A percentile compares a stretch with the other conserved stretches of the same genome.
Evolutionary conservation across 495 filamentous ascomycete species (phyloP).

Genomic region (Mycothermus thermophilus): DNA sequence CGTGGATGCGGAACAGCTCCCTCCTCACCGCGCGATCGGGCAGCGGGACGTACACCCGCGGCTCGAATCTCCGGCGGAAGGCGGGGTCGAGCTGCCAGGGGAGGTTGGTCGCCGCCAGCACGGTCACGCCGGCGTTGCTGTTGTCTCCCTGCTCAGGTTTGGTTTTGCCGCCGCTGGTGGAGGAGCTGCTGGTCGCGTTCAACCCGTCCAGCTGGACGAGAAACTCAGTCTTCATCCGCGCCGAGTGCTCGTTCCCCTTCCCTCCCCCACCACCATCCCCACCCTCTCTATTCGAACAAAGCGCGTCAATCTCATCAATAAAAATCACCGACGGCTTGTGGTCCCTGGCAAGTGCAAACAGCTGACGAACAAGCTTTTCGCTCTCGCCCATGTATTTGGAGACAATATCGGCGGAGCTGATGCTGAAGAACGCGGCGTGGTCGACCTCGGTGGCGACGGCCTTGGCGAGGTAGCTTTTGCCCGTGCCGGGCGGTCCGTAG

Average conservation of each 20-base stretch:
- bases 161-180: too few relatives aligned
- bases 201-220: conserved; percentile 98
- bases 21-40: conserved; percentile 71
- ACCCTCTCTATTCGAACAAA: conserved; percentile 71
- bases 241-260: conserved; percentile 80
- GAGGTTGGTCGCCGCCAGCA: conserved; percentile 92
- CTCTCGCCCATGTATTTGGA: conserved; percentile 96
- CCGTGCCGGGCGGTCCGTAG: conserved; percentile 86
- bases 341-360: conserved; percentile 88
- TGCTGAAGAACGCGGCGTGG: conserved; percentile 40
- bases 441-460: conserved; percentile 36
- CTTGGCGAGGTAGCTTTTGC: conserved; percentile 87
- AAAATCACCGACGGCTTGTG: conserved; percentile 95
- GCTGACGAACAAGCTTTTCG: conserved; percentile 87
- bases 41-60: conserved; percentile 78
- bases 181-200: not conserved
- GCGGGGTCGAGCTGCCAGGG: conserved; percentile 92
- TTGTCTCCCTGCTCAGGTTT: too few relatives aligned
- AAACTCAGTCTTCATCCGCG: conserved; percentile 90
- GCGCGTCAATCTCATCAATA: conserved; percentile 91
- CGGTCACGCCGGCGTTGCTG: conserved; percentile 73
- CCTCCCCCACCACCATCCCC: conserved; percentile 25
- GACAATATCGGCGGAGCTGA: conserved; percentile 80
- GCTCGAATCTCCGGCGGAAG: conserved; percentile 81
- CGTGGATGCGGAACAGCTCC: conserved; percentile 81